Evolutionary conservation across 768 basidiomycete genomes (phyloP).

Genomic region (Ramaria sp.): DNA sequence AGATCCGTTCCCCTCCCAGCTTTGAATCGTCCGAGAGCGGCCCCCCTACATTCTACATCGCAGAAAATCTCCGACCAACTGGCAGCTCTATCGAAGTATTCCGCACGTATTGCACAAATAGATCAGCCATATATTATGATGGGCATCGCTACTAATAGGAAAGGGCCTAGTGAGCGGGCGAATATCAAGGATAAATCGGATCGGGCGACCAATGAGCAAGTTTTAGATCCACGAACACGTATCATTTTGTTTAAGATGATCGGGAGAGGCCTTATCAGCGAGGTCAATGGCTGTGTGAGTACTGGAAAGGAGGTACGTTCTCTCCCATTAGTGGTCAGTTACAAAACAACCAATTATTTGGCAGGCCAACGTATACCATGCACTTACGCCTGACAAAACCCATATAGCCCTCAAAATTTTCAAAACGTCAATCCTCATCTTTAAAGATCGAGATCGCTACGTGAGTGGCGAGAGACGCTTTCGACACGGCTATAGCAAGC

Average conservation of each 20-base stretch:
- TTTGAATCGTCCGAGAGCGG: constrained; percentile 53
- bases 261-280: constrained; percentile 74
- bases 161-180: constrained; percentile 80
- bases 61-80: constrained; percentile 63
- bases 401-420: constrained; percentile 95
- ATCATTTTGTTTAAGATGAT: constrained; percentile 96
- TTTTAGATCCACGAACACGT: constrained; percentile 90
- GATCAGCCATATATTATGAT: constrained; percentile 57
- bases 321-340: background rate
- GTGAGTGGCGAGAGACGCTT: constrained; percentile 96
- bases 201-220: constrained; percentile 93
- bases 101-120: constrained; percentile 63
- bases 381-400: constrained; percentile 37
- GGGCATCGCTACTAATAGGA: constrained; percentile 77
- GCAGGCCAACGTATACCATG: constrained; percentile 97
- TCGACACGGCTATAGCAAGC: constrained; percentile 72
- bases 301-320: constrained; percentile 89
- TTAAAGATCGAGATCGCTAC: constrained; percentile 96
- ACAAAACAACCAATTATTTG: constrained; percentile 1
- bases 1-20: constrained; percentile 51
- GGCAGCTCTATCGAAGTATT: constrained; percentile 64
- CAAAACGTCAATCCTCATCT: constrained; percentile 94
- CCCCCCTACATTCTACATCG: constrained; percentile 21
- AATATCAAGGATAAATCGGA: constrained; percentile 95
- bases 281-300: constrained; percentile 92